Evolutionary conservation across 257 asterid genomes (phyloP).

Genomic region (Solanum chiquidenum): DNA sequence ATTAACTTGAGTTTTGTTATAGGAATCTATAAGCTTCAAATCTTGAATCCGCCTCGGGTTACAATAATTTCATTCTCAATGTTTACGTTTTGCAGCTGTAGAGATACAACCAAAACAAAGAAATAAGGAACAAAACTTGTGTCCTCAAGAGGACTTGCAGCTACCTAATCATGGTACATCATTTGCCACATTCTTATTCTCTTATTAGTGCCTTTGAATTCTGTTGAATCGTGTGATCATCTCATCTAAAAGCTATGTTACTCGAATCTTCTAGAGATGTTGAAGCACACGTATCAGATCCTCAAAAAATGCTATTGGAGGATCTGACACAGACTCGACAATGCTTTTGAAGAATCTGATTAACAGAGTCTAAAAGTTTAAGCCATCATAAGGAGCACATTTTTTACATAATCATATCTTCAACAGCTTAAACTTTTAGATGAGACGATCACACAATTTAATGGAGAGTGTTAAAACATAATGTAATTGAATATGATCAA

Average conservation of each 20-base stretch:
- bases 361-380: neutral
- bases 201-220: neutral
- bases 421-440: neutral
- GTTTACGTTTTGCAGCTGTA: slow-evolving; percentile 6
- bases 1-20: neutral
- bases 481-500: neutral
- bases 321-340: neutral
- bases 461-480: neutral
- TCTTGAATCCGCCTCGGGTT: neutral
- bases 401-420: neutral
- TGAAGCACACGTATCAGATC: neutral
- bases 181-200: neutral
- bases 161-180: slow-evolving; percentile 29
- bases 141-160: slow-evolving; percentile 14
- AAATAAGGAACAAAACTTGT: slow-evolving; percentile 2
- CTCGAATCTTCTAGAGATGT: neutral
- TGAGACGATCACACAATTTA: neutral
- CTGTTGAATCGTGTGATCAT: neutral
- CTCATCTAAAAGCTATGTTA: neutral
- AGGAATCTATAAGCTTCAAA: neutral
- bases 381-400: neutral
- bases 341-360: neutral
- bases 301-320: neutral
- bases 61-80: neutral
- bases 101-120: slow-evolving; percentile 6